phyloP scores from a whole-genome alignment of 2,329 filamentous ascomycete genomes.

The Pestalotiopsis sp. region DNA sequence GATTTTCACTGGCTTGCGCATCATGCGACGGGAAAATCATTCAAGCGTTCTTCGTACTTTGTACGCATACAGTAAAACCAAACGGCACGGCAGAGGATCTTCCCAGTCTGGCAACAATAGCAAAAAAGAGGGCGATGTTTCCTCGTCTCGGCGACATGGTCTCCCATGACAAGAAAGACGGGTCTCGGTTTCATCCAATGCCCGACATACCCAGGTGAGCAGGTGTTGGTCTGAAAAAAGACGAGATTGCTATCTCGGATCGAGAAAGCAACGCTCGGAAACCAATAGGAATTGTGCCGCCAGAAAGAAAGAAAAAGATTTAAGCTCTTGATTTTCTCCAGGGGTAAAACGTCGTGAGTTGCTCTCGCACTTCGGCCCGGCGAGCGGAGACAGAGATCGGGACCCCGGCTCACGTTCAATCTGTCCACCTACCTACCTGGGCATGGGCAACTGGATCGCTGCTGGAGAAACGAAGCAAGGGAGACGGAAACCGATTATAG shows the following conservation, averaged over 20 bases:
- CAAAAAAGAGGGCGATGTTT: no score
- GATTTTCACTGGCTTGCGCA: no score
- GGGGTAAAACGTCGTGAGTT: background rate
- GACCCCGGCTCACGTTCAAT: background rate
- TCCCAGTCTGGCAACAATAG: no score
- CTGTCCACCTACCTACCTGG: background rate
- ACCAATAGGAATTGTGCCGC: conserved; percentile 6
- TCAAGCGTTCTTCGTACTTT: no score
- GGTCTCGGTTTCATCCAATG: background rate
- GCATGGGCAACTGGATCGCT: background rate
- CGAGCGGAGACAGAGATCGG: background rate
- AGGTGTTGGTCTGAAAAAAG: no score
- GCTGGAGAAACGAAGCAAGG: background rate
- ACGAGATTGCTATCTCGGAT: background rate
- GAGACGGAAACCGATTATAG: background rate
- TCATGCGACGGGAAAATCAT: no score
- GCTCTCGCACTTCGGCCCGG: background rate
- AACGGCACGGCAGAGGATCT: no score
- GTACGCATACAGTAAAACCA: no score
- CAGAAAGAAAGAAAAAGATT: background rate
- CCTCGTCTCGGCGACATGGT: background rate
- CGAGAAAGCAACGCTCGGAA: background rate
- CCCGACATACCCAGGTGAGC: background rate
- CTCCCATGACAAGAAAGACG: background rate
- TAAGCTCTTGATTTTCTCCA: background rate